Evolutionary conservation across 1,284 basidiomycete species (phyloP), one percentile per base, ranked within the genome.

Genomic region (Cryptococcus amylolentus): DNA sequence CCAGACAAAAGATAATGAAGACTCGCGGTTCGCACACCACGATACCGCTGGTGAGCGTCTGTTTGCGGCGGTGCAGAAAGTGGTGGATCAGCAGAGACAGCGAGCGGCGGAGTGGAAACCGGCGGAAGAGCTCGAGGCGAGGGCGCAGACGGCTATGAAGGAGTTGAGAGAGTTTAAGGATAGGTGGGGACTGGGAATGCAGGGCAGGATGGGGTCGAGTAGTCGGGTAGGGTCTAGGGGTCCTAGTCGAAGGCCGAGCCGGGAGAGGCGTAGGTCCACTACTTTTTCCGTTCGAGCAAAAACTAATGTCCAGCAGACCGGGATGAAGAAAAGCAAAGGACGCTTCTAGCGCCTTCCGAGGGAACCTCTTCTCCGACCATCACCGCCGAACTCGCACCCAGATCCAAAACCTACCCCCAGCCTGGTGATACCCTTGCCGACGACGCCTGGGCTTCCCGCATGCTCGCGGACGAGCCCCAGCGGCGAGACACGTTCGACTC

Each of bases 1-100:
- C 5, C 76, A 80, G 58, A 75, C 75, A 1, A 63, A 69, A 45
- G 72, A 75, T 50, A 66, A 71, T 40, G 63, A 64, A 28, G 72
- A 73, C 48, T 49, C 51, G 18, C 57, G 56, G 16, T 52, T 60
- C 12, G 45, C 51, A 7, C 61, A 62, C 12, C 62, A 67, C 35
- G 58, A 65, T 28, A 48, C 50, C 8, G 44, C 56, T 8, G 47
- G 49, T 13, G 54, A 62, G 20, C 49, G 60, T 20, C 68, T 79
- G 42, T 60, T 68, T 16, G 72, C 75, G 43, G 66, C 72, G 0
- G 75, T 79, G 3, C 58, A 69, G 16, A 63, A 67, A 35, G 71
- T 68, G 10, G 69, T 78, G 50, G 69, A 67, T 20, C 59, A 66
- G 35, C 71, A 71, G 39, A 61, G 68, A 8, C 66, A 69, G 38